phyloP scores from a whole-genome alignment of 2,329 filamentous ascomycete genomes.

The Teratosphaeria pseudoeucalypti region DNA sequence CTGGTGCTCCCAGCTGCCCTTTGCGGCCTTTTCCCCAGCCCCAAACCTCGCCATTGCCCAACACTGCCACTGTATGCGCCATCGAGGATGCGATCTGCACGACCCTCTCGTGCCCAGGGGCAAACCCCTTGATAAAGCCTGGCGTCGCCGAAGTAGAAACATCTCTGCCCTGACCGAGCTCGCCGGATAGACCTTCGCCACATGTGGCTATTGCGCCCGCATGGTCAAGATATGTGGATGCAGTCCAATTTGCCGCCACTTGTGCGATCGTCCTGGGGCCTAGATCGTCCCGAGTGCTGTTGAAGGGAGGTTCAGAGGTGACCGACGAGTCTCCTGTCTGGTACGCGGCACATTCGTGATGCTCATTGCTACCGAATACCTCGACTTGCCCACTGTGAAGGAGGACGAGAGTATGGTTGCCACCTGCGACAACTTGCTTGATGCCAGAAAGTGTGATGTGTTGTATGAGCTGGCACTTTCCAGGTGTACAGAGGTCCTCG shows the following conservation, averaged over 20 bases:
- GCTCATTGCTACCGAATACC: conserved; percentile 52
- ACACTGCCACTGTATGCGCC: conserved; percentile 63
- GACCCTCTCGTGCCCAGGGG: conserved; percentile 28
- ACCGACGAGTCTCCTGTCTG: not conserved
- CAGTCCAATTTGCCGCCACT: conserved; percentile 61
- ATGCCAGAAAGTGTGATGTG: not conserved
- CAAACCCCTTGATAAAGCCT: conserved; percentile 31
- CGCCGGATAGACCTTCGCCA: conserved; percentile 60
- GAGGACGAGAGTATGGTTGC: conserved; percentile 76
- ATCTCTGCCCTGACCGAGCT: conserved; percentile 49
- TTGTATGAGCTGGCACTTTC: not conserved
- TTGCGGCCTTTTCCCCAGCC: conserved; percentile 86
- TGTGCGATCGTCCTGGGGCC: not conserved
- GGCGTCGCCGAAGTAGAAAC: conserved; percentile 56
- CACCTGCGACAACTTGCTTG: conserved; percentile 50
- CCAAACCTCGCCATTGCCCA: conserved; percentile 66
- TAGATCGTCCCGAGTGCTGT: not conserved
- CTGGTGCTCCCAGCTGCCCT: conserved; percentile 62
- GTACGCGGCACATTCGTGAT: conserved; percentile 33
- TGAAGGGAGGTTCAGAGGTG: not conserved
- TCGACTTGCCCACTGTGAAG: conserved; percentile 50
- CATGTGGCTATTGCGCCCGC: conserved; percentile 50
- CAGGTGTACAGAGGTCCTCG: conserved; percentile 30
- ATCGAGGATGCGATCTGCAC: conserved; percentile 61
- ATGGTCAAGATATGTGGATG: conserved; percentile 50